phyloP scores from a whole-genome alignment of 2,329 filamentous ascomycete genomes.

The Exophiala xenobiotica region DNA sequence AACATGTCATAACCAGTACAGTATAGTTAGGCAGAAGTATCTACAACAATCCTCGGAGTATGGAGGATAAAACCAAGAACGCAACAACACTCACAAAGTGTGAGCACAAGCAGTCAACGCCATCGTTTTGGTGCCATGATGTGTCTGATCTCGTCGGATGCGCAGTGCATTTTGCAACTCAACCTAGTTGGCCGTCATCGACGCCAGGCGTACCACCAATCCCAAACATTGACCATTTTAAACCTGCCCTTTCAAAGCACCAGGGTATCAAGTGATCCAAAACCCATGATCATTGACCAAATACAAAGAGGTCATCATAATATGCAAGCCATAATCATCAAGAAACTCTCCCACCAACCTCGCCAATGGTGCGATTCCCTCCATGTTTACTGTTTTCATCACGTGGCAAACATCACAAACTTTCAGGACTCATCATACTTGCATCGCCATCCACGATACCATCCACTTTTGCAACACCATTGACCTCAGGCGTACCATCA shows the following conservation, averaged over 20 bases:
- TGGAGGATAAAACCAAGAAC: background rate
- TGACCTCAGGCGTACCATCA: constrained; percentile 26
- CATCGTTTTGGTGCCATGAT: background rate
- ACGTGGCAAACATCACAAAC: constrained; percentile 36
- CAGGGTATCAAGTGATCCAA: background rate
- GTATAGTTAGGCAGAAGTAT: background rate
- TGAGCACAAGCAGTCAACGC: background rate
- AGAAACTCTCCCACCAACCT: background rate
- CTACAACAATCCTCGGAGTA: background rate
- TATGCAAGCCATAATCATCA: background rate
- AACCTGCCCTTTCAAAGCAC: background rate
- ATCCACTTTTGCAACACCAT: constrained; percentile 33
- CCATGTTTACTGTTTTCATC: background rate
- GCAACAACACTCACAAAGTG: background rate
- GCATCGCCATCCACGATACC: constrained; percentile 55
- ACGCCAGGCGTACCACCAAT: too few relatives aligned
- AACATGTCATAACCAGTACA: too few relatives aligned
- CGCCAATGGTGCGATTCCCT: background rate
- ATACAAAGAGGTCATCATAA: background rate
- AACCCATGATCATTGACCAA: background rate
- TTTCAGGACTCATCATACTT: constrained; percentile 83
- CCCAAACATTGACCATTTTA: background rate
- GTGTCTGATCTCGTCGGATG: background rate
- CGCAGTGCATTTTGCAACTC: background rate
- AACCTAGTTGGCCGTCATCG: too few relatives aligned